Base-by-base conservation (phyloP, 495 filamentous ascomycete genomes). In the Annulohypoxylon stygium region DNA sequence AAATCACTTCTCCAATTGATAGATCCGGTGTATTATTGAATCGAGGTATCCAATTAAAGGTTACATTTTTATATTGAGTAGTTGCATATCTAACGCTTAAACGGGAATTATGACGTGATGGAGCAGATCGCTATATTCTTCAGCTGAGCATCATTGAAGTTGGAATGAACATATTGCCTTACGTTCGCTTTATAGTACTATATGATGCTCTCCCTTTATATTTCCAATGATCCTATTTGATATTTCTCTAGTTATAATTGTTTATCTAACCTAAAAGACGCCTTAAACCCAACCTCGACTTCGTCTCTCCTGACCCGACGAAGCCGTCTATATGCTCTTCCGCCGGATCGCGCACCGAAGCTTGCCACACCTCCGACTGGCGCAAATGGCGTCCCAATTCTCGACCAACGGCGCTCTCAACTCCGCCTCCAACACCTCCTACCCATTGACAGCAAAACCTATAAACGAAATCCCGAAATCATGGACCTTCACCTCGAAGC, bases 401-500 rank as follows among this genome's bases (percentile, higher is more conserved):
- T 70, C 70, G 50, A 74, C 72, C 23, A 67, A 70, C 65, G 60
- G 67, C 69, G 72, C 63, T 14, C 48, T 47, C 50, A 76, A 69
- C 68, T 65, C 70, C 34, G 71, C 69, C 9, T 69, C 67, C 69
- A 78, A 68, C 68, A 39, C 70, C 7, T 65, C 71, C 11, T 30
- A 30, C 30, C 30, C 30, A 6, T 10, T 6, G 1, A 14, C 39
- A n/a, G 65, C 71, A 25, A 61, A 67, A 7, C 81, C 93, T 26
- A 83, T 97, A 37, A 78, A 83, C 57, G 90, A 93, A 10, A 85
- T 99, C 41, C 93, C 93, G 25, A 98, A 97, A 80, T 92, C 93
- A 47, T 93, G 92, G 85, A 86, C 84, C 63, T 97, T 97, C 82
- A 97, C 93, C 4, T 89, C 87, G 5, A 90, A 88, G 30, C 87